phyloP scores from a whole-genome alignment of 2,329 filamentous ascomycete species.

The Fusarium sp. region DNA sequence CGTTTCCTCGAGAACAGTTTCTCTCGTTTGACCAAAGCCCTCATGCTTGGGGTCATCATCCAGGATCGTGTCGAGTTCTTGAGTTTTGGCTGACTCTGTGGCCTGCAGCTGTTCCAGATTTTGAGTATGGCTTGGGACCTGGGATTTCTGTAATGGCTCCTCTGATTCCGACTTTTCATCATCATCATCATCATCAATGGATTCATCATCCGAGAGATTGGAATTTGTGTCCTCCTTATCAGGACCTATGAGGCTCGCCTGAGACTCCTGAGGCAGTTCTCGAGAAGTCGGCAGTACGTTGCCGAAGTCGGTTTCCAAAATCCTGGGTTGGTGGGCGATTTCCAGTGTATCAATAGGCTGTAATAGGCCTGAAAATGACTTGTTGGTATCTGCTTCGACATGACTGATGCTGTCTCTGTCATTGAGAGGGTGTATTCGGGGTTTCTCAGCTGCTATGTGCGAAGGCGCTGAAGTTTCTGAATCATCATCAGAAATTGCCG shows the following conservation, averaged over 20 bases:
- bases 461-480: slow-evolving; percentile 12
- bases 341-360: slow-evolving; percentile 8
- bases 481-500: slow-evolving; percentile 14
- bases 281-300: slow-evolving; percentile 20
- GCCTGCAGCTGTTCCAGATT: not conserved
- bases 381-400: not conserved
- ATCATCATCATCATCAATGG: slow-evolving; percentile 2
- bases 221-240: not conserved
- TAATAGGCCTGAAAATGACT: slow-evolving; percentile 11
- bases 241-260: not conserved
- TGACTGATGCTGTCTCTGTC: not conserved
- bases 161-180: slow-evolving; percentile 4
- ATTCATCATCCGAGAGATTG: slow-evolving; percentile 7
- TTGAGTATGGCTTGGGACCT: not conserved
- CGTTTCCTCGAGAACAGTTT: not conserved
- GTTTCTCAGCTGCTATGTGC: slow-evolving; percentile 9
- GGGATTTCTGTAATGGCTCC: not conserved
- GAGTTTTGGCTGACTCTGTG: slow-evolving; percentile 1
- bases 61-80: not conserved
- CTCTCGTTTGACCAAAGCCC: not conserved
- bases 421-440: not conserved
- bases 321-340: slow-evolving; percentile 8
- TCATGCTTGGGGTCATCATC: not conserved
- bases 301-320: slow-evolving; percentile 27
- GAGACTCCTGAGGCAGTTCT: slow-evolving; percentile 9